These are phyloP conservation scores for Mortierella sp. DNA, from an alignment of 371 early-diverging fungal species.

Conservation along the genomic window DNA sequence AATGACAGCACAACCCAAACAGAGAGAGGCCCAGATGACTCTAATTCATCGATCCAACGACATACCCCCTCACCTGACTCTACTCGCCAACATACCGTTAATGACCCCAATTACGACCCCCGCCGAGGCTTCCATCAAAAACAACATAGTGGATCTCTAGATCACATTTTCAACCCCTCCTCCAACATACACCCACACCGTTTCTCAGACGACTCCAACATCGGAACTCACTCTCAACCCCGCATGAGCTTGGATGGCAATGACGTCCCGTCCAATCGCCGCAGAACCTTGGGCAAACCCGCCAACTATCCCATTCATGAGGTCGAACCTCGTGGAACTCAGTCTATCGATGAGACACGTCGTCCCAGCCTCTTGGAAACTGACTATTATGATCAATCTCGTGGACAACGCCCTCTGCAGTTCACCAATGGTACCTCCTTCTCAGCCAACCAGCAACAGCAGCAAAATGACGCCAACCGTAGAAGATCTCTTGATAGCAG, in stretches of 20 bases:
- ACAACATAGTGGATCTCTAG: constrained; percentile 5
- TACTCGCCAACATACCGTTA: constrained; percentile 18
- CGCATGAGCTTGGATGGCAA: constrained; percentile 29
- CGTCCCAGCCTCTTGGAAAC: constrained; percentile 16
- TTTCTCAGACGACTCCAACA: constrained; percentile 18
- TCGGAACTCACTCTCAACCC: constrained; percentile 18
- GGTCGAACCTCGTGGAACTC: constrained; percentile 22
- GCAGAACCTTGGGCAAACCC: constrained; percentile 29
- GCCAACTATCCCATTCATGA: not conserved
- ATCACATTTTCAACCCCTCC: constrained; percentile 8
- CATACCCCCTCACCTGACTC: constrained; percentile 52
- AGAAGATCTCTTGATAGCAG: constrained; percentile 28
- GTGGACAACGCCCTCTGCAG: constrained; percentile 10
- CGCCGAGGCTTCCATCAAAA: constrained; percentile 27
- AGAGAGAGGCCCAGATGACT: constrained; percentile 31
- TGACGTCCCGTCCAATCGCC: constrained; percentile 9
- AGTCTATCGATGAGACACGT: constrained; percentile 46
- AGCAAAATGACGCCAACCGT: constrained; percentile 19
- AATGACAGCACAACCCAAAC: constrained; percentile 14
- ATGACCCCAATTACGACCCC: constrained; percentile 18
- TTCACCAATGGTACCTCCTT: constrained; percentile 7
- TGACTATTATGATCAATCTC: constrained; percentile 9
- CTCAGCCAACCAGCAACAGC: constrained; percentile 14
- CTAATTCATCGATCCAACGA: constrained; percentile 14
- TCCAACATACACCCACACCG: constrained; percentile 1